Conservation (phyloP, 805 yeast species). For the Metschnikowia aberdeeniae region DNA sequence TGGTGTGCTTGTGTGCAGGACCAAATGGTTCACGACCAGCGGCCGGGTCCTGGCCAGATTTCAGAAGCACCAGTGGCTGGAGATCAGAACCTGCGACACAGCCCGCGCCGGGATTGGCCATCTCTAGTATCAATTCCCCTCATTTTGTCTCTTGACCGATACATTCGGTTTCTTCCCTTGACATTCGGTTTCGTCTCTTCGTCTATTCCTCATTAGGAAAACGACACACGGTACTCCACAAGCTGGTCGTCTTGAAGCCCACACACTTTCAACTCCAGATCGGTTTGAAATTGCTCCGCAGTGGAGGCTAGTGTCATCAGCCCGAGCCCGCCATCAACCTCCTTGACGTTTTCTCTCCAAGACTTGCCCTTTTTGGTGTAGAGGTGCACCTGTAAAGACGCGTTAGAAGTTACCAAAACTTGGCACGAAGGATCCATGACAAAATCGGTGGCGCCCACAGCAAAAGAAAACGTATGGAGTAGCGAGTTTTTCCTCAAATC, state of each 20-base stretch:
- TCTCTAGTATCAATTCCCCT: too few relatives aligned
- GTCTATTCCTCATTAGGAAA: background rate
- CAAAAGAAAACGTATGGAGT: constrained; percentile 19
- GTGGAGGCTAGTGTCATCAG: constrained; percentile 5
- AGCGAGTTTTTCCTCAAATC: constrained; percentile 44
- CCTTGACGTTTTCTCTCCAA: constrained; percentile 23
- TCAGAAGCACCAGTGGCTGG: too few relatives aligned
- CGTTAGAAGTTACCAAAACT: constrained; percentile 21
- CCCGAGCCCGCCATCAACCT: constrained; percentile 3
- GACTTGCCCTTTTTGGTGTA: constrained; percentile 38
- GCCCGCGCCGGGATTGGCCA: too few relatives aligned
- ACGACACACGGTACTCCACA: constrained; percentile 3
- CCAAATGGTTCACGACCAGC: background rate
- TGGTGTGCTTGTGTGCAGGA: background rate
- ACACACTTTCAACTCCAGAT: constrained; percentile 6
- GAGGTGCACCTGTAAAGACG: constrained; percentile 27
- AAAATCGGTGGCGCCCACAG: constrained; percentile 17
- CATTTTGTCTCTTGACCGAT: too few relatives aligned
- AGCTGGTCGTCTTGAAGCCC: constrained; percentile 7
- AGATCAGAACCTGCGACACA: too few relatives aligned
- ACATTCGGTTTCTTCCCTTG: too few relatives aligned
- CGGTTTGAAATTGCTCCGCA: constrained; percentile 6
- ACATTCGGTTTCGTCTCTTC: too few relatives aligned
- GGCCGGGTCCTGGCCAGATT: too few relatives aligned
- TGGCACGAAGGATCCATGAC: constrained; percentile 36